Base-by-base conservation (phyloP, 2,329 filamentous ascomycete genomes). In the Didymella pinodella region DNA sequence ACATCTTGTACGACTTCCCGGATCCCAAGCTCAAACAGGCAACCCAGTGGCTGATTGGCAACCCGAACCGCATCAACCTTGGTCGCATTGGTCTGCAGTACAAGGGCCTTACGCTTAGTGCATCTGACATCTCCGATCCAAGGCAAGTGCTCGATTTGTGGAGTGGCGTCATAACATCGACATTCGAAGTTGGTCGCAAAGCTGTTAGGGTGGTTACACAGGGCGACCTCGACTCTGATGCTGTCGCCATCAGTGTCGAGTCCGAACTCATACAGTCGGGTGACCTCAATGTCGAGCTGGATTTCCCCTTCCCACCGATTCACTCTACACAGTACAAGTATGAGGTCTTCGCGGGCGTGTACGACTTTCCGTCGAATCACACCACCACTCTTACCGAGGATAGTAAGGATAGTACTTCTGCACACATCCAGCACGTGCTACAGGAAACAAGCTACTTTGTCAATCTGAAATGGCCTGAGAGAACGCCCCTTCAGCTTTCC, bases 31-130 rank as follows among this genome's bases (percentile, higher is more conserved):
- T 80, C 20, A 64, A 67, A 28, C 66, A 73, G 25, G 79, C 78
- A 11, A 82, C 81, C 0, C 80, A 84, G 48, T 85, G 83, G 83
- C 65, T 85, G 0, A 83, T 83, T 25, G 73, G 77, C 46, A 85
- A 85, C 56, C 83, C 83, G 0, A 82, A 85, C 62, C 75, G 83
- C 7, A 65, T 83, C 12, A 85, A 84, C 45, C 61, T 84, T 2
- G 83, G 76, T 0, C 78, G 75, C 0, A 77, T 84, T 22, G 82
- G 83, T 1, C 72, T 84, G 22, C 69, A 74, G 18, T 73, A 84
- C 11, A 62, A 74, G 31, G 64, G 77, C 20, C 79, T 74, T 57
- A 71, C 69, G 0, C n/a, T 69, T 2, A 44, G 53, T 10, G 34
- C 50, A 14, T 59, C 64, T 2, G 41, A 51, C 2, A 69, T 70